Evolutionary conservation across 2,329 filamentous ascomycete genomes (phyloP).

Genomic region (Fusarium kyushuense): DNA sequence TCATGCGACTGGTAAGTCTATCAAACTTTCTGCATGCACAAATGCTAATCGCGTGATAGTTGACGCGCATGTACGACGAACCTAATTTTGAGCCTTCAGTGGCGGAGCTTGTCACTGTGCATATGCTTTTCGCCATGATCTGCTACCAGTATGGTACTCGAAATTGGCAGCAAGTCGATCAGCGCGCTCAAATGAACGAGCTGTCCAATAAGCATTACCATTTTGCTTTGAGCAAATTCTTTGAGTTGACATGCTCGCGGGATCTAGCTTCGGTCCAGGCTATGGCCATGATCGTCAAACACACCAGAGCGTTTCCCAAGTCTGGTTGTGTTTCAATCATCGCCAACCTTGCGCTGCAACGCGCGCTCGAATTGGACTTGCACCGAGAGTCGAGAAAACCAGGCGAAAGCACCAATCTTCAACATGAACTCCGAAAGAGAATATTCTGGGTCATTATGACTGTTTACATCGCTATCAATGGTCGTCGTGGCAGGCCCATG

Average conservation of each 20-base stretch:
- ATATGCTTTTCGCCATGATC: conserved; percentile 84
- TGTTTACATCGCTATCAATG: conserved; percentile 75
- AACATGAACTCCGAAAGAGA: conserved; percentile 81
- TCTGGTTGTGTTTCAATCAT: conserved; percentile 80
- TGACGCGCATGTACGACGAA: conserved; percentile 77
- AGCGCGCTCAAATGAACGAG: conserved; percentile 68
- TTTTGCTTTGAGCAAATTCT: conserved; percentile 76
- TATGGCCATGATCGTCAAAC: conserved; percentile 75
- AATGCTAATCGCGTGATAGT: conserved; percentile 53
- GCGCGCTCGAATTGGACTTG: conserved; percentile 80
- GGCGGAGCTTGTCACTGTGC: conserved; percentile 76
- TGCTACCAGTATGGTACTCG: conserved; percentile 81
- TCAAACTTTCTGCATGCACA: not conserved
- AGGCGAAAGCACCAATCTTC: conserved; percentile 64
- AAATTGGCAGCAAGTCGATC: conserved; percentile 69
- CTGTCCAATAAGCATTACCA: conserved; percentile 83
- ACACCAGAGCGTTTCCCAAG: conserved; percentile 82
- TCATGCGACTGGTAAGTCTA: conserved; percentile 72
- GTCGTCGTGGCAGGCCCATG: conserved; percentile 82
- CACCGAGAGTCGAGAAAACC: conserved; percentile 74
- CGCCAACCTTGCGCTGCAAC: conserved; percentile 71
- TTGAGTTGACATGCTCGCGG: conserved; percentile 70
- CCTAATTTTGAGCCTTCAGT: conserved; percentile 69
- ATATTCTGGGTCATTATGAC: conserved; percentile 80
- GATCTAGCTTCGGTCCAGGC: conserved; percentile 78